A percentile compares a stretch with the other conserved stretches of the same genome.
phyloP scores from a whole-genome alignment of 2,329 filamentous ascomycete genomes.

The Hymenoscyphus linearis region DNA sequence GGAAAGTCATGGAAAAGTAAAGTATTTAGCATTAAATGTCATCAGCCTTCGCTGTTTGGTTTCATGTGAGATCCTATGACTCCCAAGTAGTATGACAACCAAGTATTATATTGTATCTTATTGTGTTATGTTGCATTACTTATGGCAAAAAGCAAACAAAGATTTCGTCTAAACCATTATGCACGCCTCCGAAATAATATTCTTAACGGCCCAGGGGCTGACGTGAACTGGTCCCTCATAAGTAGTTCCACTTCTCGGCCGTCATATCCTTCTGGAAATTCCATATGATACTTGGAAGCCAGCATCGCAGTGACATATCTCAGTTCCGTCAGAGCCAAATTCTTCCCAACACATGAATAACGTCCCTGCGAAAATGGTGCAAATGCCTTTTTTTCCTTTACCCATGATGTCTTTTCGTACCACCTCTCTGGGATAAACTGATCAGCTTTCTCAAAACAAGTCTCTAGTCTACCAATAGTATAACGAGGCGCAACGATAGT shows the following conservation, averaged over 20 bases:
- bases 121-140: no score
- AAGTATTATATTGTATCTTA: no score
- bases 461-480: neutral
- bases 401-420: neutral
- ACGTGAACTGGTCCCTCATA: conserved; percentile 7
- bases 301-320: conserved; percentile 2
- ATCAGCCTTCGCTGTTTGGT: no score
- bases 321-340: conserved; percentile 2
- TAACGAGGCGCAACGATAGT: conserved; percentile 4
- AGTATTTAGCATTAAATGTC: no score
- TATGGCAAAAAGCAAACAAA: no score
- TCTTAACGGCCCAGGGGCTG: conserved; percentile 1
- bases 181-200: no score
- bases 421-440: conserved; percentile 8
- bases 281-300: conserved; percentile 1
- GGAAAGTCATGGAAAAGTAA: no score
- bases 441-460: neutral
- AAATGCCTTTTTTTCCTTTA: neutral
- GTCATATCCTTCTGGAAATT: conserved; percentile 5
- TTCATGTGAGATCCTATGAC: no score
- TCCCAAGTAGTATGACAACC: no score
- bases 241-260: neutral
- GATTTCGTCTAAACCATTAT: no score
- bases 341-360: conserved; percentile 7
- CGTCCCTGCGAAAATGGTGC: conserved; percentile 2